Conservation (phyloP, 2,329 filamentous ascomycete species). For the Aspergillus texensis region DNA sequence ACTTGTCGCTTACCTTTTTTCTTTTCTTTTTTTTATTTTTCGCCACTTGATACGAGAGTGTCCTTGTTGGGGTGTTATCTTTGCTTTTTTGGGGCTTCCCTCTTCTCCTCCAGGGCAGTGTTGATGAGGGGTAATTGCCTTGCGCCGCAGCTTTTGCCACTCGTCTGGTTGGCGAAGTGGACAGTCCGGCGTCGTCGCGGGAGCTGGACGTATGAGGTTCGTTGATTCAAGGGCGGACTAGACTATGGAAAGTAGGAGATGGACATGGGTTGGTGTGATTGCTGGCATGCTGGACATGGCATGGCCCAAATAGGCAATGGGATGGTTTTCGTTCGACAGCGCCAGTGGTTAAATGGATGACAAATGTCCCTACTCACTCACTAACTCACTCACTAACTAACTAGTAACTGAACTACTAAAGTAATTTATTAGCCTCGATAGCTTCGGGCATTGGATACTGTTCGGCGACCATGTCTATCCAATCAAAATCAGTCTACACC, state of each 20-base stretch:
- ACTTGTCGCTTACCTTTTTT: not conserved
- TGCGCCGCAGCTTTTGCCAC: not conserved
- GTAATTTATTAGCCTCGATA: not conserved
- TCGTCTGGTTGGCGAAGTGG: not conserved
- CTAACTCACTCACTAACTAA: not conserved
- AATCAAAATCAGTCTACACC: not conserved
- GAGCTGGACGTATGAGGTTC: not conserved
- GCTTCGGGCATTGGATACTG: not conserved
- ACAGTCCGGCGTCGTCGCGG: not conserved
- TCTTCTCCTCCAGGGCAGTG: not conserved
- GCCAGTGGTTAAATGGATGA: too few species aligned
- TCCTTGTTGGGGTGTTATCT: not conserved
- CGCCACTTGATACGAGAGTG: conserved; percentile 1
- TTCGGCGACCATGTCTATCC: not conserved
- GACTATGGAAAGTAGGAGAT: not conserved
- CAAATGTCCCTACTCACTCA: too few species aligned
- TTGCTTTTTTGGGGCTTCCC: not conserved
- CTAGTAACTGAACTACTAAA: not conserved
- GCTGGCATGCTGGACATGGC: too few species aligned
- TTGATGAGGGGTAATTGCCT: conserved; percentile 1
- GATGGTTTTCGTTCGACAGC: not conserved
- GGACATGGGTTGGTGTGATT: not conserved
- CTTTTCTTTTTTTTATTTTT: not conserved
- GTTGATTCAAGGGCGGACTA: too few species aligned
- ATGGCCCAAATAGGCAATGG: not conserved